Percentiles rank a stretch among this genome's conserved stretches.
phyloP scores from a whole-genome alignment of 2,329 filamentous ascomycete species.

The Penicillium aurantiogriseum region DNA sequence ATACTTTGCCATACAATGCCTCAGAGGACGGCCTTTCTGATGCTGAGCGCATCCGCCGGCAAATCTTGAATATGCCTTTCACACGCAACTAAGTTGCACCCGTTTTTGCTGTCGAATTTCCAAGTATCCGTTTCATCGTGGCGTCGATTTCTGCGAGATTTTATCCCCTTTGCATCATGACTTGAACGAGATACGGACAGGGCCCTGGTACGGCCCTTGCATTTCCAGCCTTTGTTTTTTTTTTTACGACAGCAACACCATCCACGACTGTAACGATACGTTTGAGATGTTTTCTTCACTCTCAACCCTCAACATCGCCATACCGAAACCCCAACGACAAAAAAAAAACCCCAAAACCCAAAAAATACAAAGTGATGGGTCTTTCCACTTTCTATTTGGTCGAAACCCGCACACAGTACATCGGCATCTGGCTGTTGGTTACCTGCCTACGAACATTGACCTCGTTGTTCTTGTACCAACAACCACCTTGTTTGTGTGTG shows the following conservation, averaged over 20 bases:
- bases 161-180: slow-evolving; percentile 29
- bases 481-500: not conserved
- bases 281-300: slow-evolving; percentile 15
- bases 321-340: slow-evolving; percentile 17
- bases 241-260: slow-evolving; percentile 36
- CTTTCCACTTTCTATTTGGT: slow-evolving; percentile 13
- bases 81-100: slow-evolving; percentile 27
- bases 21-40: slow-evolving; percentile 39
- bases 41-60: slow-evolving; percentile 40
- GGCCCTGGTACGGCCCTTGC: slow-evolving; percentile 7
- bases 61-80: slow-evolving; percentile 39
- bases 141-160: slow-evolving; percentile 24
- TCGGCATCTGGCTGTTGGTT: not conserved
- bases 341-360: not conserved
- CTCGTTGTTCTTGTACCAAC: not conserved
- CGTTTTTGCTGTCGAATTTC: slow-evolving; percentile 10
- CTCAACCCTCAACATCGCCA: slow-evolving; percentile 14
- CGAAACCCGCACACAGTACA: not conserved
- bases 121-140: slow-evolving; percentile 22
- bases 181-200: slow-evolving; percentile 27
- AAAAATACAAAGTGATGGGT: slow-evolving; percentile 24
- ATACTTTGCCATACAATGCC: slow-evolving; percentile 30
- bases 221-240: slow-evolving; percentile 21
- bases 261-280: slow-evolving; percentile 34
- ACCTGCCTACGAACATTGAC: not conserved